Percentiles rank a stretch among this genome's conserved stretches.
phyloP scores from a whole-genome alignment of 176 grass and related monocot genomes.

The Thalia dealbata region DNA sequence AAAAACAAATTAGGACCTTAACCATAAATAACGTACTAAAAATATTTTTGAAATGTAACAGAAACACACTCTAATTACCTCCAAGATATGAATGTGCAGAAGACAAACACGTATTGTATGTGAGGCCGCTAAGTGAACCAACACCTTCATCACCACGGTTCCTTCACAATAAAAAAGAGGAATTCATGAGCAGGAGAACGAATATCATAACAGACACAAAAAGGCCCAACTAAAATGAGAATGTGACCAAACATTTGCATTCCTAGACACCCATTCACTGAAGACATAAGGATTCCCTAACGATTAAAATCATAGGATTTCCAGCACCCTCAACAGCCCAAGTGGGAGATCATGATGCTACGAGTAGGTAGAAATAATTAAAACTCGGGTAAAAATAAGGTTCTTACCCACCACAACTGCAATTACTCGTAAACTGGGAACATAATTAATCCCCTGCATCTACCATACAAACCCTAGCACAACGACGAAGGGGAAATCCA shows the following conservation, averaged over 20 bases:
- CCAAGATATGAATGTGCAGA: constrained; percentile 88
- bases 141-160: constrained; percentile 27
- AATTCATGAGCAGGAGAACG: background rate
- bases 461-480: background rate
- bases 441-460: background rate
- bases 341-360: background rate
- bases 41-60: constrained; percentile 8
- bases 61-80: constrained; percentile 32
- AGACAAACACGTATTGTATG: constrained; percentile 44
- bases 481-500: background rate
- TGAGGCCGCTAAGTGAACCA: constrained; percentile 31
- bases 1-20: constrained; percentile 18
- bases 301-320: background rate
- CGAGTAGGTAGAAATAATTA: no score
- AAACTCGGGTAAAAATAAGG: no score
- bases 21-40: background rate
- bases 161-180: constrained; percentile 24
- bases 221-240: background rate
- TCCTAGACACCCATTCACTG: no score
- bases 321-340: background rate
- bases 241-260: no score
- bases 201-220: background rate
- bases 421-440: background rate
- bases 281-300: background rate
- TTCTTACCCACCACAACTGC: background rate